A percentile compares a stretch with the other conserved stretches of the same genome.
phyloP scores from a whole-genome alignment of 208 protist genomes.

The Tritrichomonas foetus region DNA sequence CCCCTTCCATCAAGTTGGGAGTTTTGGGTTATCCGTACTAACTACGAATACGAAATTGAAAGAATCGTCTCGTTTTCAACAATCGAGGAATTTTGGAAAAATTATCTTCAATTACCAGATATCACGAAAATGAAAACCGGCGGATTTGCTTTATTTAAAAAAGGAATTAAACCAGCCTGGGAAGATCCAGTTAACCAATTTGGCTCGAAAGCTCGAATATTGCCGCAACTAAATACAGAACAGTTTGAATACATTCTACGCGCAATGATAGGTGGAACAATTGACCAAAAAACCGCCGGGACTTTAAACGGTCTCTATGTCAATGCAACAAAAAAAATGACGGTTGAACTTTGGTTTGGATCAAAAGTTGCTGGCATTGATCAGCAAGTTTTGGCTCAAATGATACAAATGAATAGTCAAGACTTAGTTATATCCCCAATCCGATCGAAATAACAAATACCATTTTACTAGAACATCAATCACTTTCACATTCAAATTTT shows the following conservation, averaged over 20 bases:
- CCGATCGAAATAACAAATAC: too few relatives aligned
- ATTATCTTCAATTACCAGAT: background rate
- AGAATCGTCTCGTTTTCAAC: background rate
- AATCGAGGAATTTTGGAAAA: constrained; percentile 30
- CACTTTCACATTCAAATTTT: too few relatives aligned
- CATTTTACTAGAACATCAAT: too few relatives aligned
- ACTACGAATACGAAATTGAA: constrained; percentile 11
- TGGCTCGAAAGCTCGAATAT: background rate
- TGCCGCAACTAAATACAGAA: background rate
- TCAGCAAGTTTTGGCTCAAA: too few relatives aligned
- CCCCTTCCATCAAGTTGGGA: background rate
- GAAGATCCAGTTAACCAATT: background rate
- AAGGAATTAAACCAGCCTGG: constrained; percentile 18
- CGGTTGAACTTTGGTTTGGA: too few relatives aligned
- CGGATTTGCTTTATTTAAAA: constrained; percentile 12
- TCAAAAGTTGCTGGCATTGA: too few relatives aligned
- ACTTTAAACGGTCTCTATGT: too few relatives aligned
- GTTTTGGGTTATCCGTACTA: background rate
- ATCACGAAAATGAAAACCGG: background rate
- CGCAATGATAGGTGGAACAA: background rate
- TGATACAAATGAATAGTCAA: too few relatives aligned
- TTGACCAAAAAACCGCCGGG: background rate
- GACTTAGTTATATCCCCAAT: too few relatives aligned
- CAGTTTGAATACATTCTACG: background rate
- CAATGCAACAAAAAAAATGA: too few relatives aligned